Base-by-base conservation (phyloP, 805 yeast genomes). In the Candida suzukii region DNA sequence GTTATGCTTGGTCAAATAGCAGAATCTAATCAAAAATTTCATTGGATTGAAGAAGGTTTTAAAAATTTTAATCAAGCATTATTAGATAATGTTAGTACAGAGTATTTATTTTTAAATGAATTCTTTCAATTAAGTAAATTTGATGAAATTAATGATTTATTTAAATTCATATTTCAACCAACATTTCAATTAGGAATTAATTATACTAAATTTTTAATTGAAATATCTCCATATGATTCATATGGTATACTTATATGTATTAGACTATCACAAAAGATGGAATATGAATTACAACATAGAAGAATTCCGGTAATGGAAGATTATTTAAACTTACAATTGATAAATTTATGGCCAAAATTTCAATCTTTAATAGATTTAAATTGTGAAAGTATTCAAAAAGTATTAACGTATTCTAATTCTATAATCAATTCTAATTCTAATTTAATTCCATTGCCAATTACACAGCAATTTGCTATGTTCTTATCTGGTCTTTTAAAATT, bases 1-100 rank as follows among this genome's bases (percentile, higher is more conserved):
- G 90, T 83, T 0, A 76, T 88, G 66, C 76, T 84, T 4, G 86
- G 90, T 0, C 90, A 84, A 54, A 84, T 87, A 28, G 95, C 96
- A 0, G 96, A 88, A 58, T 74, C 80, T 14, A 80, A 80, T 41
- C 78, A 80, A 3, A 68, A 73, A 46, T 66, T 72, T 14, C 79
- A 80, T 51, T 78, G 83, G 76, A 65, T 84, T 41, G 97, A 88
- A 52, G 74, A 74, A 41, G 80, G 84, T 0, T 87, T 80, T 58
- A 68, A 82, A 44, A 84, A 83, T 52, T 79, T 87, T 64, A 79
- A 80, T 47, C 59, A 79, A 27, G 90, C 95, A 1, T 54, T 88
- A 9, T 56, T 82, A 31, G 95, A 88, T 55, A 88, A 88, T 58
- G 76, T 80, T 16, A 68, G 81, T 2, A 88, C 79, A 4, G 96